Conservation (phyloP, 768 basidiomycete genomes). For the Agaricus subrufescens region DNA sequence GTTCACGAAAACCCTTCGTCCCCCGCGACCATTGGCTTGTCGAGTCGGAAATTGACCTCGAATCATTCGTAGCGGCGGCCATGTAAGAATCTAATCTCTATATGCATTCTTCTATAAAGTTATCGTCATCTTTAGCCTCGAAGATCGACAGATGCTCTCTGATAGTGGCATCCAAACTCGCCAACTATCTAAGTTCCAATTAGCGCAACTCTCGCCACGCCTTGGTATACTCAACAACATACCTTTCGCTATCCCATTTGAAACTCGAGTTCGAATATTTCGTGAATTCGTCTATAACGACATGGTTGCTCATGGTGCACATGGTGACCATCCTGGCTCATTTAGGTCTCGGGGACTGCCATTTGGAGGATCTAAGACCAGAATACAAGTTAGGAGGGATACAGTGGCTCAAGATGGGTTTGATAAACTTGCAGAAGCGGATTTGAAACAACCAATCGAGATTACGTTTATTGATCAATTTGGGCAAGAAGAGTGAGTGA, state of each 20-base stretch:
- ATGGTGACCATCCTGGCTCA: not conserved
- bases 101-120: too few relatives aligned
- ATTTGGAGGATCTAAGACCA: constrained; percentile 22
- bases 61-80: constrained; percentile 81
- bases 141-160: constrained; percentile 50
- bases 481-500: constrained; percentile 74
- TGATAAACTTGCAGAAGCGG: constrained; percentile 69
- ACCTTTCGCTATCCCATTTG: constrained; percentile 93
- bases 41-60: constrained; percentile 38
- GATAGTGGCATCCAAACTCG: constrained; percentile 12
- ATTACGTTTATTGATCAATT: constrained; percentile 94
- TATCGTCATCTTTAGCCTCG: constrained; percentile 37
- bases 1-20: constrained; percentile 81
- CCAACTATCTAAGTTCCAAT: constrained; percentile 57
- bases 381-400: constrained; percentile 62
- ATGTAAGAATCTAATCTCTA: constrained; percentile 37
- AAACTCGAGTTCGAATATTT: constrained; percentile 86
- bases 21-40: constrained; percentile 84
- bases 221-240: constrained; percentile 92
- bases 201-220: constrained; percentile 75
- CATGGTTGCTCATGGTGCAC: constrained; percentile 11
- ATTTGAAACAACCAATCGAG: constrained; percentile 77
- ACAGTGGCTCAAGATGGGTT: constrained; percentile 90
- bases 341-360: constrained; percentile 10
- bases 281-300: constrained; percentile 62